Evolutionary conservation across 257 asterid genomes (phyloP).

Genomic region (Nicotiana benthamiana): DNA sequence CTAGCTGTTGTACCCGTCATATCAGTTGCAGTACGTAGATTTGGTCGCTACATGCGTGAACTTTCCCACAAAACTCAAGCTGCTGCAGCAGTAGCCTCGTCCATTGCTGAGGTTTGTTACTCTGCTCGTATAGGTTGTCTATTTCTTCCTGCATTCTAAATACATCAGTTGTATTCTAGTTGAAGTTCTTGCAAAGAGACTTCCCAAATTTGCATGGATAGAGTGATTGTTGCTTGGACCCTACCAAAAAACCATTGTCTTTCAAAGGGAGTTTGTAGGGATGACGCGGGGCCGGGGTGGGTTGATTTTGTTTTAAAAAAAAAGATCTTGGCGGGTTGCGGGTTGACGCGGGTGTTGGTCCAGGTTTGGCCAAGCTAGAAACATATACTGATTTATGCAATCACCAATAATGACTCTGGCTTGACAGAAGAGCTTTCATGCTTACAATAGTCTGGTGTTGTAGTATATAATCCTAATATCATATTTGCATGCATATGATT

Average conservation of each 20-base stretch:
- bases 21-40: slow-evolving; percentile 57
- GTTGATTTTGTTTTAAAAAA: no score
- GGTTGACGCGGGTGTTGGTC: no score
- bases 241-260: neutral
- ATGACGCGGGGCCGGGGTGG: no score
- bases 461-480: no score
- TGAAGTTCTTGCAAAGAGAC: neutral
- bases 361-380: no score
- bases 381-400: no score
- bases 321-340: no score
- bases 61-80: slow-evolving; percentile 85
- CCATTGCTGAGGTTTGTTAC: slow-evolving; percentile 71
- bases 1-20: slow-evolving; percentile 74
- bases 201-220: neutral
- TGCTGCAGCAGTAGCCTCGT: slow-evolving; percentile 86
- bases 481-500: no score
- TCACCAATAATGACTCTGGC: no score
- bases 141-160: neutral
- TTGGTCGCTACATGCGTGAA: slow-evolving; percentile 71
- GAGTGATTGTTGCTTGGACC: neutral
- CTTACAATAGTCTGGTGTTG: no score
- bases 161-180: neutral
- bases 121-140: neutral
- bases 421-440: no score
- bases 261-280: neutral